Evolutionary conservation across 2,329 filamentous ascomycete species (phyloP).

Genomic region (Trichophyton benhamiae): DNA sequence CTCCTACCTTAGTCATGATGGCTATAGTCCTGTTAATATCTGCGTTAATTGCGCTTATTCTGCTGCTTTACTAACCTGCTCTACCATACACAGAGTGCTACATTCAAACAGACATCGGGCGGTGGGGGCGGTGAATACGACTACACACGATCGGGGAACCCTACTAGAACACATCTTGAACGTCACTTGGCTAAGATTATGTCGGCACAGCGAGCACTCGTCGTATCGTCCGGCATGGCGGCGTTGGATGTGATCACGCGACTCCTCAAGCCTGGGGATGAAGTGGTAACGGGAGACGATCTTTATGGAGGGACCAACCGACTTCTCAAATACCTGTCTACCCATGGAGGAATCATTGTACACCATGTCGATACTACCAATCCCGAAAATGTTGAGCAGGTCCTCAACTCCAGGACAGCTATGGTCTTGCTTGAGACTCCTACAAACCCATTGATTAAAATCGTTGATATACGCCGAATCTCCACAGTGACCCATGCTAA

Average conservation of each 20-base stretch:
- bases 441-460: slow-evolving; percentile 96
- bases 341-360: slow-evolving; percentile 81
- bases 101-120: slow-evolving; percentile 85
- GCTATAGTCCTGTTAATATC: no score
- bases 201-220: slow-evolving; percentile 80
- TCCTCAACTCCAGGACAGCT: slow-evolving; percentile 67
- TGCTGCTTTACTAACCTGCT: background rate
- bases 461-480: slow-evolving; percentile 80
- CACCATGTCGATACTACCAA: slow-evolving; percentile 93
- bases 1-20: background rate
- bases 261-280: slow-evolving; percentile 78
- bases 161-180: slow-evolving; percentile 89
- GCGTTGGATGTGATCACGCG: slow-evolving; percentile 93
- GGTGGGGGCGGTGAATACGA: slow-evolving; percentile 82
- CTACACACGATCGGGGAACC: slow-evolving; percentile 95
- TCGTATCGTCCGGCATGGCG: slow-evolving; percentile 94
- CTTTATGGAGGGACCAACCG: slow-evolving; percentile 92
- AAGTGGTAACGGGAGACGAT: slow-evolving; percentile 94
- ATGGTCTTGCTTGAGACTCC: slow-evolving; percentile 96
- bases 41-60: background rate
- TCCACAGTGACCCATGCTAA: slow-evolving; percentile 61
- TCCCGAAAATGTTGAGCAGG: slow-evolving; percentile 54
- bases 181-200: slow-evolving; percentile 97
- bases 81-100: slow-evolving; percentile 56
- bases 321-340: slow-evolving; percentile 79